Percentiles rank a stretch among this genome's conserved stretches.
Conservation (phyloP, 2,329 filamentous ascomycete genomes). For the Arthrobotrys conoides region DNA sequence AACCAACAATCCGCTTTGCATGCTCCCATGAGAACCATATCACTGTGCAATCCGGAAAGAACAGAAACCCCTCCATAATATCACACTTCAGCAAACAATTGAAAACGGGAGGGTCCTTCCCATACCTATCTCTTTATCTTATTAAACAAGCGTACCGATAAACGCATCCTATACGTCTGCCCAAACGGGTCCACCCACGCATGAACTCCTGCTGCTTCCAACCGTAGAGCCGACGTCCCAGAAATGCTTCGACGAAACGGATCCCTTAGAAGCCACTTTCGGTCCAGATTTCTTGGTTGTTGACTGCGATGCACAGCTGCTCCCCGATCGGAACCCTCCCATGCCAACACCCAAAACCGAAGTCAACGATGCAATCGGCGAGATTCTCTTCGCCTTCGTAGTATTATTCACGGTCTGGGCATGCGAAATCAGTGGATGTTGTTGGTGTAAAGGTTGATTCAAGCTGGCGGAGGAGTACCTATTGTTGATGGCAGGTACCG, state of each 20-base stretch:
- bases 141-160: slow-evolving; percentile 4
- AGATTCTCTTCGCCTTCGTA: slow-evolving; percentile 69
- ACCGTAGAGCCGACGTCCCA: slow-evolving; percentile 64
- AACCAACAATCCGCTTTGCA: slow-evolving; percentile 35
- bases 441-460: slow-evolving; percentile 71
- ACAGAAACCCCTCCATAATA: slow-evolving; percentile 21
- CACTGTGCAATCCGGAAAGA: slow-evolving; percentile 11
- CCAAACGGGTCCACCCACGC: slow-evolving; percentile 63
- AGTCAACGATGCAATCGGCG: slow-evolving; percentile 63
- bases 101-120: not conserved
- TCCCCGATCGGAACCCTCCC: slow-evolving; percentile 67
- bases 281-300: slow-evolving; percentile 79
- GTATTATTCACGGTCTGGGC: slow-evolving; percentile 65
- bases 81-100: not conserved
- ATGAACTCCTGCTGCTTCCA: slow-evolving; percentile 62
- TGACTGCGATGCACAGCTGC: slow-evolving; percentile 87
- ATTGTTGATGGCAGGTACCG: slow-evolving; percentile 84
- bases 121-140: not conserved
- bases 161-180: slow-evolving; percentile 61
- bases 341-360: slow-evolving; percentile 56
- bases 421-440: slow-evolving; percentile 66
- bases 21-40: slow-evolving; percentile 38
- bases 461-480: slow-evolving; percentile 61
- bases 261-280: slow-evolving; percentile 66
- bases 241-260: slow-evolving; percentile 59